phyloP scores from a whole-genome alignment of 768 basidiomycete species.

The Kwoniella europaea region DNA sequence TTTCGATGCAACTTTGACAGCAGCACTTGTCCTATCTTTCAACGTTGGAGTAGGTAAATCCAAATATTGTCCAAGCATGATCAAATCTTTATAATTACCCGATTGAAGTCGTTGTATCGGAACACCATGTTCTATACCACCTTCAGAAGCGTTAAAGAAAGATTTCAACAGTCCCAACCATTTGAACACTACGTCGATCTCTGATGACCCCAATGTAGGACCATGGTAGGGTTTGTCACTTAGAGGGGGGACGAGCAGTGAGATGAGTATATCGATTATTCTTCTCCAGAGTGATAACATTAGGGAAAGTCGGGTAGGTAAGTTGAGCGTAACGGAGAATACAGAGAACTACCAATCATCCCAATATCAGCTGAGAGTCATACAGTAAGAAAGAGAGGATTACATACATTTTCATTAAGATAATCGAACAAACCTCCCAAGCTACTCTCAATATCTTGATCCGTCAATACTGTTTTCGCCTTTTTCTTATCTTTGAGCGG shows the following conservation, averaged over 20 bases:
- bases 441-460: constrained; percentile 50
- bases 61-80: constrained; percentile 56
- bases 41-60: constrained; percentile 52
- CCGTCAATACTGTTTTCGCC: constrained; percentile 35
- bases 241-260: constrained; percentile 53
- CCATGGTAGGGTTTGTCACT: constrained; percentile 44
- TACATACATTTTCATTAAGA: constrained; percentile 55
- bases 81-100: constrained; percentile 52
- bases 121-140: constrained; percentile 53
- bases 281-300: constrained; percentile 53
- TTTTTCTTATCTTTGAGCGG: constrained; percentile 53
- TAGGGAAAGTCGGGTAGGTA: constrained; percentile 33
- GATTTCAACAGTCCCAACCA: constrained; percentile 56
- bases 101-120: constrained; percentile 42
- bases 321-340: constrained; percentile 51
- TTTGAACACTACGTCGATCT: constrained; percentile 57
- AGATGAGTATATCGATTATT: constrained; percentile 51
- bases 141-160: constrained; percentile 57
- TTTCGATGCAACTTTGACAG: constrained; percentile 47
- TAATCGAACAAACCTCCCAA: constrained; percentile 53
- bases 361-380: not conserved
- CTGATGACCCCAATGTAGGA: constrained; percentile 27
- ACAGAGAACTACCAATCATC: constrained; percentile 49
- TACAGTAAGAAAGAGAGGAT: not conserved
- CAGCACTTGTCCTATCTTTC: constrained; percentile 47